Evolutionary conservation across 2,329 filamentous ascomycete genomes (phyloP).

Genomic region (Mariannaea elegans): DNA sequence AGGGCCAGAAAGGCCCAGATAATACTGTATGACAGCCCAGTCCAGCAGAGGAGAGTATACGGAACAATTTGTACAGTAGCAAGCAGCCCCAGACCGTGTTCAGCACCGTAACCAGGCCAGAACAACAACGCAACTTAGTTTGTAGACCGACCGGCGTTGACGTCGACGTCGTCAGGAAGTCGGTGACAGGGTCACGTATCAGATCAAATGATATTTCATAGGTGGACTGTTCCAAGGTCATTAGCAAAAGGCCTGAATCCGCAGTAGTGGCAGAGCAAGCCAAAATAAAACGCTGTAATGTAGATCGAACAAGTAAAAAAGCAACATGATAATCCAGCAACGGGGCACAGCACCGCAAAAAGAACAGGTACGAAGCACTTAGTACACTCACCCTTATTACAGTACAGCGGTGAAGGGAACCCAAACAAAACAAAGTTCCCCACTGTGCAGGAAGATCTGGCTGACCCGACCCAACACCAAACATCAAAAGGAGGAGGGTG

Average conservation of each 20-base stretch:
- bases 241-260: not conserved
- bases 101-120: conserved; percentile 1
- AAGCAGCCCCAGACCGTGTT: conserved; percentile 4
- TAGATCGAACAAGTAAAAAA: conserved; percentile 1
- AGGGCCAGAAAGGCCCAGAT: conserved; percentile 31
- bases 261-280: not conserved
- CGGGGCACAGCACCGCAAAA: not conserved
- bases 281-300: not conserved
- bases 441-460: not conserved
- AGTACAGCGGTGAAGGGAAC: not conserved
- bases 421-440: not conserved
- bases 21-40: conserved; percentile 10
- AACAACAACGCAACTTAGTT: conserved; percentile 7
- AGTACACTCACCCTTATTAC: not conserved
- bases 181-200: conserved; percentile 7
- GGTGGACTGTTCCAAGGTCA: not conserved
- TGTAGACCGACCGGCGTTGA: not conserved
- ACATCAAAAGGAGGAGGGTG: not conserved
- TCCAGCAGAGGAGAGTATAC: not conserved
- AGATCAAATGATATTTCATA: conserved; percentile 1
- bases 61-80: not conserved
- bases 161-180: not conserved
- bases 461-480: conserved; percentile 4
- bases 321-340: not conserved
- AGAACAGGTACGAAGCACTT: not conserved